phyloP scores from a whole-genome alignment of 805 yeast species.

The Candida rishiriensis region DNA sequence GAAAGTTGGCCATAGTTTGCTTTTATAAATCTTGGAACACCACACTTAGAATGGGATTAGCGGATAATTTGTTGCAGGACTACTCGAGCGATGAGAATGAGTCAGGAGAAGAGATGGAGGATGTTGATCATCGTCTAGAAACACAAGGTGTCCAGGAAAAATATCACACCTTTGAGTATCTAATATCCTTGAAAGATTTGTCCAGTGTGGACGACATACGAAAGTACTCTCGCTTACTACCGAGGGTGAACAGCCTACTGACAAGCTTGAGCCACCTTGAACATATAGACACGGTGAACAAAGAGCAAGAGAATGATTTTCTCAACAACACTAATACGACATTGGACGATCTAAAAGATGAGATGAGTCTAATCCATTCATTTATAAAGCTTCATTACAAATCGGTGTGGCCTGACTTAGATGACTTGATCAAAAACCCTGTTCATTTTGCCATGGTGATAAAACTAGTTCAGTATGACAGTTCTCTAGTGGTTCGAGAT shows the following conservation, averaged over 20 bases:
- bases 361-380: constrained; percentile 45
- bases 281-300: constrained; percentile 24
- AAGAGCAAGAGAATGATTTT: constrained; percentile 43
- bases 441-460: constrained; percentile 56
- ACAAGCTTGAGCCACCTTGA: constrained; percentile 25
- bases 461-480: constrained; percentile 41
- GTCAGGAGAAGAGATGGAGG: not conserved
- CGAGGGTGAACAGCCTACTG: constrained; percentile 16
- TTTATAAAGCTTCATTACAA: constrained; percentile 50
- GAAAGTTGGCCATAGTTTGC: too few relatives aligned
- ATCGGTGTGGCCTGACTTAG: constrained; percentile 68
- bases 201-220: constrained; percentile 19
- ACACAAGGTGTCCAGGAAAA: not conserved
- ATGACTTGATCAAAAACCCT: constrained; percentile 55
- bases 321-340: constrained; percentile 50
- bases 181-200: constrained; percentile 12
- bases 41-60: constrained; percentile 3
- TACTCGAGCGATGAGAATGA: not conserved
- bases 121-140: not conserved
- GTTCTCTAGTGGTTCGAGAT: constrained; percentile 7
- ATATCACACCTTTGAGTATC: constrained; percentile 4
- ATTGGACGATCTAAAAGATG: constrained; percentile 50
- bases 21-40: too few relatives aligned
- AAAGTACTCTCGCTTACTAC: constrained; percentile 25
- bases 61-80: not conserved